A percentile compares a stretch with the other conserved stretches of the same genome.
Evolutionary conservation across 2,329 filamentous ascomycete species (phyloP).

Genomic region (Aspergillus novofumigatus): DNA sequence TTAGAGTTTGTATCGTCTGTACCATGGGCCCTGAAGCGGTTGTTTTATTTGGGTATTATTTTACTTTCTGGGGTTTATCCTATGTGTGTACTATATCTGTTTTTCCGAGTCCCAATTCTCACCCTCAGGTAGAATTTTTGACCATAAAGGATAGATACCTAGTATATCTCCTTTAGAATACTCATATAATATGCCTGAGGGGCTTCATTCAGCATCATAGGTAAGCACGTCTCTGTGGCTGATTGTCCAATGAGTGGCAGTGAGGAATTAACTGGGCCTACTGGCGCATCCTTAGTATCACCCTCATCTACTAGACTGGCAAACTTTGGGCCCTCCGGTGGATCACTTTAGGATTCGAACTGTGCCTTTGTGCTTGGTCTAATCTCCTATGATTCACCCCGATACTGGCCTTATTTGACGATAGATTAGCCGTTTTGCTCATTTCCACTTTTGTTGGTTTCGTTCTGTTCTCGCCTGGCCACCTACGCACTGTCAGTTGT

Average conservation of each 20-base stretch:
- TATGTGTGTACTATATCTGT: neutral
- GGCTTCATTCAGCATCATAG: neutral
- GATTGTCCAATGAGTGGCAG: neutral
- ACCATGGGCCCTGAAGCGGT: neutral
- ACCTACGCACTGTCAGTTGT: neutral
- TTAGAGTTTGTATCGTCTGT: neutral
- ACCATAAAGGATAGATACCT: neutral
- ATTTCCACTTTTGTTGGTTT: slow-evolving; percentile 26
- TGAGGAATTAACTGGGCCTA: neutral
- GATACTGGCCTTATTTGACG: slow-evolving; percentile 2
- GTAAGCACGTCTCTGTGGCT: neutral
- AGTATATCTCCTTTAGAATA: neutral
- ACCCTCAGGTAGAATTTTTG: neutral
- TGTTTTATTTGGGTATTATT: neutral
- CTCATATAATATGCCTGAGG: neutral
- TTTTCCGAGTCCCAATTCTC: neutral
- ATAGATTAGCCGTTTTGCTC: slow-evolving; percentile 4
- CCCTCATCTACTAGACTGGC: slow-evolving; percentile 13
- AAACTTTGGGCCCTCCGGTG: slow-evolving; percentile 17
- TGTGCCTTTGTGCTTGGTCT: slow-evolving; percentile 8
- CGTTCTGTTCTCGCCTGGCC: slow-evolving; percentile 19
- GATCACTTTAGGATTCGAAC: slow-evolving; percentile 16
- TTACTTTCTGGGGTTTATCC: neutral
- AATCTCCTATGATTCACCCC: slow-evolving; percentile 4
- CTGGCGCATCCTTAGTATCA: slow-evolving; percentile 12